A percentile compares a stretch with the other conserved stretches of the same genome.
These are phyloP conservation scores for Pyrenopolyporus hunteri DNA, from an alignment of 495 filamentous ascomycete species.

Conservation along the genomic window DNA sequence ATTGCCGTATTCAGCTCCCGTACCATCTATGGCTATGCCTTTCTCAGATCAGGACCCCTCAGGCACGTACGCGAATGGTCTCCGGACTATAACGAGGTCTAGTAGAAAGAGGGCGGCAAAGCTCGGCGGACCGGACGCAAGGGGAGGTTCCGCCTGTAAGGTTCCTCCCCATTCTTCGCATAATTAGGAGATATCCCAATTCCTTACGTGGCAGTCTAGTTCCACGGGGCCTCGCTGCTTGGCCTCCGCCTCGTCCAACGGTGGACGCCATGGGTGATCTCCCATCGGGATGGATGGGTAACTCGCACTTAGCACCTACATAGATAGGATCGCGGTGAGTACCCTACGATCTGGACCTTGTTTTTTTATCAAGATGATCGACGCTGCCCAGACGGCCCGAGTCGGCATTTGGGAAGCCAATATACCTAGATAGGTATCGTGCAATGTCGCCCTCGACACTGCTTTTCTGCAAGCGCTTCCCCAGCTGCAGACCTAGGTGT, in stretches of 20 bases:
- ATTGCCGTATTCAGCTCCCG: slow-evolving; percentile 31
- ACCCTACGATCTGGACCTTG: background rate
- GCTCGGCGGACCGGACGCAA: slow-evolving; percentile 33
- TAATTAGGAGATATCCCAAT: slow-evolving; percentile 7
- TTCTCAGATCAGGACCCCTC: background rate
- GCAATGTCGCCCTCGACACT: slow-evolving; percentile 10
- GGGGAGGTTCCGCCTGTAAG: slow-evolving; percentile 22
- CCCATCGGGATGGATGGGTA: slow-evolving; percentile 12
- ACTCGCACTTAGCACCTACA: background rate
- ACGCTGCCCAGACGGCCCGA: slow-evolving; percentile 13
- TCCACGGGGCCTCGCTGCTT: slow-evolving; percentile 3
- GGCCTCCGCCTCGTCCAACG: slow-evolving; percentile 22
- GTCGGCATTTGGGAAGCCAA: slow-evolving; percentile 26
- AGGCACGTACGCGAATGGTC: slow-evolving; percentile 30
- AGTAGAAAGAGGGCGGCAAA: background rate
- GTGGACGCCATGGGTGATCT: slow-evolving; percentile 20
- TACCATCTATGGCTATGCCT: slow-evolving; percentile 7
- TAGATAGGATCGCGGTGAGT: slow-evolving; percentile 8
- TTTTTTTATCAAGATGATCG: slow-evolving; percentile 25
- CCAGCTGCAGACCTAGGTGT: slow-evolving; percentile 15
- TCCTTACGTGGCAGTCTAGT: slow-evolving; percentile 9
- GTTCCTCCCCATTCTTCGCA: slow-evolving; percentile 11
- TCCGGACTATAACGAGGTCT: slow-evolving; percentile 21
- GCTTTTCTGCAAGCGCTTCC: slow-evolving; percentile 9
- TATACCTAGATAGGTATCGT: slow-evolving; percentile 10